Evolutionary conservation across 1,284 basidiomycete genomes (phyloP).

Genomic region (Ceratorhiza oryzae-sativae): DNA sequence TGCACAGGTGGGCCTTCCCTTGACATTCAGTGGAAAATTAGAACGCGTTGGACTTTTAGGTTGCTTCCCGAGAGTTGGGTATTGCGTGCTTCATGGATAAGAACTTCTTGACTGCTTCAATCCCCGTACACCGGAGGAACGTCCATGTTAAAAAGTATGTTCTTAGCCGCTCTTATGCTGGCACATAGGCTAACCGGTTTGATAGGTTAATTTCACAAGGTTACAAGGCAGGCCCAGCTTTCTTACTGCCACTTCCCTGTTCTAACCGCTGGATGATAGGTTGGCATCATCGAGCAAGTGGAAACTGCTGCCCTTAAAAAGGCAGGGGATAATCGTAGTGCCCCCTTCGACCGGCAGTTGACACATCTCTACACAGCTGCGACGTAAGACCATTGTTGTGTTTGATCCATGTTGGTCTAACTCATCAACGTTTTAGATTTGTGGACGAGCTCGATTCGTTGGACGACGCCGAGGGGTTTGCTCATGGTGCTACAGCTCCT

Average conservation of each 20-base stretch:
- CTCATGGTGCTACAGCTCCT: conserved; percentile 56
- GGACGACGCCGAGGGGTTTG: conserved; percentile 66
- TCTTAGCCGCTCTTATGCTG: neutral
- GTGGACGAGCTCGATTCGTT: conserved; percentile 75
- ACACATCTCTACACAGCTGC: conserved; percentile 87
- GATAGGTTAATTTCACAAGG: conserved; percentile 84
- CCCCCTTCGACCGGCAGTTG: conserved; percentile 82
- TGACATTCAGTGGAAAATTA: neutral
- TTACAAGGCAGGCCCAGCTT: conserved; percentile 59
- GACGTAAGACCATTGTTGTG: conserved; percentile 71
- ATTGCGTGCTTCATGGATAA: conserved; percentile 80
- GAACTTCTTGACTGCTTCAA: conserved; percentile 83
- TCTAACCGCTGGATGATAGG: conserved; percentile 48
- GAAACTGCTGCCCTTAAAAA: conserved; percentile 98
- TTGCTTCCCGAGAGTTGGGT: conserved; percentile 81
- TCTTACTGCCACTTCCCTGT: neutral
- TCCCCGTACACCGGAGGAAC: conserved; percentile 81
- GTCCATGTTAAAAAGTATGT: conserved; percentile 88
- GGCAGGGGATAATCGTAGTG: conserved; percentile 79
- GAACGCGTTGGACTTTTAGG: conserved; percentile 52
- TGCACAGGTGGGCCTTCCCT: conserved; percentile 64
- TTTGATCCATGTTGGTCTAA: too few species aligned
- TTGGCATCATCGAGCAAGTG: conserved; percentile 90
- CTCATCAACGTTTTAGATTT: conserved; percentile 57
- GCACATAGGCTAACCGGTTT: neutral